Conservation (phyloP, 2,329 filamentous ascomycete species). For the Cladosporium halotolerans region DNA sequence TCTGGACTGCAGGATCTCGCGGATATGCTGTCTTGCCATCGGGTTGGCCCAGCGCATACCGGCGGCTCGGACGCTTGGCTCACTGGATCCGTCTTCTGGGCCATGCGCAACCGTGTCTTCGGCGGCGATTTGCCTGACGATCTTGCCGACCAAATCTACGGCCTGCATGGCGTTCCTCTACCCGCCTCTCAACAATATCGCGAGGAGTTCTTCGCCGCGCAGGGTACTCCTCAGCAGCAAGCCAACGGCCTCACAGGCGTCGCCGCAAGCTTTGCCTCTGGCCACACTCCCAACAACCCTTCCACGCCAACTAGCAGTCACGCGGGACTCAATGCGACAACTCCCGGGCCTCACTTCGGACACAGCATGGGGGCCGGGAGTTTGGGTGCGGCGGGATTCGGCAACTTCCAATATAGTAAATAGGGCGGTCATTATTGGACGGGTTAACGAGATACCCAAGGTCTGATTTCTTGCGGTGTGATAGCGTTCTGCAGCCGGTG, state of each 20-base stretch:
- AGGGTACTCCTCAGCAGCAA: conserved; percentile 30
- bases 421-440: conserved; percentile 4
- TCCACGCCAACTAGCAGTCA: conserved; percentile 62
- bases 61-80: conserved; percentile 90
- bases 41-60: conserved; percentile 81
- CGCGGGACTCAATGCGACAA: conserved; percentile 35
- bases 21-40: conserved; percentile 84
- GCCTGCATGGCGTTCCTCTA: conserved; percentile 59
- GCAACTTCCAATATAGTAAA: conserved; percentile 50
- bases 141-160: conserved; percentile 89
- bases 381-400: conserved; percentile 63
- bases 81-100: conserved; percentile 92
- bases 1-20: conserved; percentile 90
- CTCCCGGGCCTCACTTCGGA: conserved; percentile 8
- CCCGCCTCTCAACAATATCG: conserved; percentile 49
- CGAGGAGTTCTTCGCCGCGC: conserved; percentile 39
- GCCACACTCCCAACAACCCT: conserved; percentile 42
- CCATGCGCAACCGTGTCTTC: conserved; percentile 83
- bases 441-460: conserved; percentile 8
- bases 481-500: conserved; percentile 4
- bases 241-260: conserved; percentile 21
- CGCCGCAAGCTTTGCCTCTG: conserved; percentile 30
- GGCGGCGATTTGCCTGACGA: conserved; percentile 70
- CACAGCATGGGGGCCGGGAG: conserved; percentile 48
- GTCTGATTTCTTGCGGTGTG: background rate